Base-by-base conservation (phyloP, 306 rosid species). In the Cajanus cajan region DNA sequence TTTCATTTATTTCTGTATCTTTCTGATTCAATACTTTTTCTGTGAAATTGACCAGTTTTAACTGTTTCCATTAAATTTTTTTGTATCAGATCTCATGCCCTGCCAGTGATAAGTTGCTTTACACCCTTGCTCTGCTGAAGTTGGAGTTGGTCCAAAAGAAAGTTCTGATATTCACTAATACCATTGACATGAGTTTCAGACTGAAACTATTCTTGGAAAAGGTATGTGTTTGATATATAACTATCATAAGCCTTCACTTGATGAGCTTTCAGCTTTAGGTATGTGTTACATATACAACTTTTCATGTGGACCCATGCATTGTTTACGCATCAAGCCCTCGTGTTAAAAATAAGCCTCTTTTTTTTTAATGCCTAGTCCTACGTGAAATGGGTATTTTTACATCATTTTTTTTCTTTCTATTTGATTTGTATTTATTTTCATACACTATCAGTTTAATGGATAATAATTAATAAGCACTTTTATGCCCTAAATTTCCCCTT, bases 111-210 rank as follows among this genome's bases (percentile, higher is more conserved):
- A 95, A 95, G 86, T 84, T 93, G 80, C 96, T 91, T 41, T 82
- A 91, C 83, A 78, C 82, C 80, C 94, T 93, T 84, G 83, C 96
- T 73, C 87, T 95, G 84, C 82, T 95, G 88, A 95, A 93, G 91
- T 83, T 93, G 89, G 98, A 82, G 85, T 67, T 95, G 86, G 94
- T 95, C 74, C 99, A 93, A 82, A 95, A 91, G 84, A 95, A 89
- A 80, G 93, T 91, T 87, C 81, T 95, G 54, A 87, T 95, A 84
- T 95, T 95, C 84, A 90, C 97, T 22, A 95, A 91, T 77, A 83
- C 80, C 66, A 95, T 93, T 73, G 97, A 95, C 85, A 89, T 74
- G 88, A 92, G 96, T 75, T 93, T 93, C 89, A 90, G 93, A 76
- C 78, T 90, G 83, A 91, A 85, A 85, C 87, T 95, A 36, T 95